Conservation (phyloP, 1,284 basidiomycete genomes). For the Cystobasidium slooffiae region DNA sequence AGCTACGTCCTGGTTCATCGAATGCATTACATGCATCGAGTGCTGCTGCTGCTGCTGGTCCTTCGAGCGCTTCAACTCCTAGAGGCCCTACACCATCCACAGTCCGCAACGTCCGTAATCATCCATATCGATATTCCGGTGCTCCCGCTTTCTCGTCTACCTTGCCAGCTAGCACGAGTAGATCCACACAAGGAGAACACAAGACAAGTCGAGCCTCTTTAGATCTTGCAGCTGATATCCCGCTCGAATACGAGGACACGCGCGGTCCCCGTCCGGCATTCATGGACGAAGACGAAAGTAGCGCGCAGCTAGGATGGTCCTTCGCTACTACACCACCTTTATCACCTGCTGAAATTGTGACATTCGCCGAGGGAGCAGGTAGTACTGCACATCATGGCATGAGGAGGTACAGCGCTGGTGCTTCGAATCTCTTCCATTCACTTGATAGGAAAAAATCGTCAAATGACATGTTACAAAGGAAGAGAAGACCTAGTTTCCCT, state of each 20-base stretch:
- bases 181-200: not conserved
- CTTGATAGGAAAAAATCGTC: constrained; percentile 20
- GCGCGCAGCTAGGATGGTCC: constrained; percentile 32
- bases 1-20: constrained; percentile 3
- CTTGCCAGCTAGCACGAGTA: not conserved
- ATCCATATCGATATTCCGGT: constrained; percentile 22
- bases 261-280: not conserved
- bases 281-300: constrained; percentile 15
- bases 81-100: not conserved
- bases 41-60: not conserved
- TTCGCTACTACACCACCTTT: constrained; percentile 36
- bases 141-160: not conserved
- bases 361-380: constrained; percentile 33
- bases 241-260: not conserved
- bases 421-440: constrained; percentile 3
- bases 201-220: constrained; percentile 8
- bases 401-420: constrained; percentile 8
- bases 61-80: not conserved
- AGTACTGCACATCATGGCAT: not conserved
- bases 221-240: constrained; percentile 3
- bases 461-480: constrained; percentile 25
- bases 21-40: not conserved
- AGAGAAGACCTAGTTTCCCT: constrained; percentile 36
- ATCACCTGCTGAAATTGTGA: constrained; percentile 41
- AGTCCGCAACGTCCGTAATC: not conserved